Conservation (phyloP, 176 grass and related monocot genomes). For the Tillandsia fasciculata region DNA sequence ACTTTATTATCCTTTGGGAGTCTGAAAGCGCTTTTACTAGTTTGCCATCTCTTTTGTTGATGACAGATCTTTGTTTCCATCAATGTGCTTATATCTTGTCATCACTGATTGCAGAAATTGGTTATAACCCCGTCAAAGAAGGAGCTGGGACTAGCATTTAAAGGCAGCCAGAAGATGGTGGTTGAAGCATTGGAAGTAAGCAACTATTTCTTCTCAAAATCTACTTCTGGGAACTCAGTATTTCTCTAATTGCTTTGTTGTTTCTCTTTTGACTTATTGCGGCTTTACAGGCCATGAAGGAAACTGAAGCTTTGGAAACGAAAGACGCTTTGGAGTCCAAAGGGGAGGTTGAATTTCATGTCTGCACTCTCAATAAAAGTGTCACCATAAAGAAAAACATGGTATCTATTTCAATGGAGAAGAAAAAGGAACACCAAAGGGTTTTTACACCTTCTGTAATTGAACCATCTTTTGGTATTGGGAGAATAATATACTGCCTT, state of each 20-base stretch:
- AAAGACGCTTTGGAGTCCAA: slow-evolving; percentile 65
- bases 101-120: slow-evolving; percentile 48
- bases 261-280: slow-evolving; percentile 11
- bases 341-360: slow-evolving; percentile 64
- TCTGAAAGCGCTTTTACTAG: background rate
- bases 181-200: slow-evolving; percentile 87
- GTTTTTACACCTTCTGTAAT: slow-evolving; percentile 95
- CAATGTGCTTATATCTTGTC: slow-evolving; percentile 2
- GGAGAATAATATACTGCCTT: slow-evolving; percentile 85
- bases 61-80: background rate
- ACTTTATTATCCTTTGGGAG: background rate
- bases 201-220: slow-evolving; percentile 14
- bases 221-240: background rate
- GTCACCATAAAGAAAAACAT: slow-evolving; percentile 70
- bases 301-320: slow-evolving; percentile 71
- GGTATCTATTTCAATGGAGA: slow-evolving; percentile 74
- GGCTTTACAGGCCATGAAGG: slow-evolving; percentile 47
- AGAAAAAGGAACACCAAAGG: slow-evolving; percentile 81
- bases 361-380: slow-evolving; percentile 68
- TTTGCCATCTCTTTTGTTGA: background rate
- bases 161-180: slow-evolving; percentile 78
- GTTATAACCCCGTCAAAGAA: slow-evolving; percentile 94
- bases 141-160: slow-evolving; percentile 87
- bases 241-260: slow-evolving; percentile 12
- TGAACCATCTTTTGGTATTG: slow-evolving; percentile 92